phyloP scores from a whole-genome alignment of 768 basidiomycete genomes.

The Tylopilus plumbeoviolaceoides region DNA sequence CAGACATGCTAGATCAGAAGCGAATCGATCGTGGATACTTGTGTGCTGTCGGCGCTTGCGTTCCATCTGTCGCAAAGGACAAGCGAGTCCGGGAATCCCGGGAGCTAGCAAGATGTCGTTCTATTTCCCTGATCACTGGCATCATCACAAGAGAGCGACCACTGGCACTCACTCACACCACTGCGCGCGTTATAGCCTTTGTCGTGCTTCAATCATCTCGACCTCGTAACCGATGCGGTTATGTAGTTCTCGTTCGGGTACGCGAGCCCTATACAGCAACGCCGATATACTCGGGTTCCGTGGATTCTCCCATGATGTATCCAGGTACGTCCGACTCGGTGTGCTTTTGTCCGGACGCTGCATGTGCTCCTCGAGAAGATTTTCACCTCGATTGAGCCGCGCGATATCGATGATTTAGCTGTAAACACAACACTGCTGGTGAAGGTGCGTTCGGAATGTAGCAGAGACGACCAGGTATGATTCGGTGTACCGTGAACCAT shows the following conservation, averaged over 20 bases:
- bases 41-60: neutral
- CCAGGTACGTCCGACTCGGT: neutral
- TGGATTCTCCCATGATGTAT: neutral
- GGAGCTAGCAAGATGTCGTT: neutral
- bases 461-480: neutral
- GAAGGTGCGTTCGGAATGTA: neutral
- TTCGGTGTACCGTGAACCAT: neutral
- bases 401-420: neutral
- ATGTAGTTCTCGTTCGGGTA: neutral
- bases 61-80: neutral
- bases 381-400: slow-evolving; percentile 14
- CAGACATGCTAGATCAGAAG: neutral
- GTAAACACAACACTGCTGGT: slow-evolving; percentile 4
- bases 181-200: too few species aligned
- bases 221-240: too few species aligned
- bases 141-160: too few species aligned
- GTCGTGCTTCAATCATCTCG: too few species aligned
- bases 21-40: neutral
- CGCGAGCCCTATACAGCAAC: too few species aligned
- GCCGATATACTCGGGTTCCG: neutral
- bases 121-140: neutral
- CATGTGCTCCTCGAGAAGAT: neutral
- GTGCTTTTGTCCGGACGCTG: too few species aligned
- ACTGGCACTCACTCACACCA: too few species aligned
- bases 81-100: neutral